Evolutionary conservation across 1,284 basidiomycete species (phyloP), one percentile per base, ranked within the genome.

Genomic region (Porodaedalea pini): DNA sequence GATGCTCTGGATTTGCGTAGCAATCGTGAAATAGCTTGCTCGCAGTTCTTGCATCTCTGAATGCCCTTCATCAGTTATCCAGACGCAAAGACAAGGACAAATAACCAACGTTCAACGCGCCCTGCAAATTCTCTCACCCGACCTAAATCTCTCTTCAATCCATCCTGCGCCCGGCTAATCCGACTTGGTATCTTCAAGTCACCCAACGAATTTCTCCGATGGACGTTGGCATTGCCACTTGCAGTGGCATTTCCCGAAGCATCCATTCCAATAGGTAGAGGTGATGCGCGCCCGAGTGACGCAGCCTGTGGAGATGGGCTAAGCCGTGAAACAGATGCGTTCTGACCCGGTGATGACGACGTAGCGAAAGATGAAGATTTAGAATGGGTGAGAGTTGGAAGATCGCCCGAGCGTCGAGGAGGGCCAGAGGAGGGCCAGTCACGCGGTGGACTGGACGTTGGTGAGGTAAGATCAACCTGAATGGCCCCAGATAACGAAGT

Each of bases 61-160:
- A 57, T 34, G 3, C 37, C 6, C 6, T 29, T 15, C 3, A 2
- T 21, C 15, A 47, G 25, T 11, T n/a, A 3, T 10, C 15, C 11
- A 4, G 4, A 47, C 3, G 29, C 7, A 4, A 29, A n/a, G 29
- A 39, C 40, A 2, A 10, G n/a, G 7, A 41, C 48, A 17, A 19
- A 10, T 17, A n/a, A n/a, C 90, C 75, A 63, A 94, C 93, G 80
- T 66, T 92, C 88, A 36, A 94, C 80, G 62, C 85, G 87, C 3
- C 77, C 72, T 6, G 92, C 92, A 77, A 95, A 95, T 66, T 92
- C 89, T 62, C 86, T 80, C 5, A 95, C 91, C 75, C 93, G 83
- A 0, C 82, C 83, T 66, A 94, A 74, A 70, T 92, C 89, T 63
- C 88, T 76, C 68, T 86, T 82, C 54, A 94, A 71, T 41, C 85